These are phyloP conservation scores for Saccharomyces kudriavzevii DNA, from an alignment of 805 yeast genomes.

Conservation along the genomic window DNA sequence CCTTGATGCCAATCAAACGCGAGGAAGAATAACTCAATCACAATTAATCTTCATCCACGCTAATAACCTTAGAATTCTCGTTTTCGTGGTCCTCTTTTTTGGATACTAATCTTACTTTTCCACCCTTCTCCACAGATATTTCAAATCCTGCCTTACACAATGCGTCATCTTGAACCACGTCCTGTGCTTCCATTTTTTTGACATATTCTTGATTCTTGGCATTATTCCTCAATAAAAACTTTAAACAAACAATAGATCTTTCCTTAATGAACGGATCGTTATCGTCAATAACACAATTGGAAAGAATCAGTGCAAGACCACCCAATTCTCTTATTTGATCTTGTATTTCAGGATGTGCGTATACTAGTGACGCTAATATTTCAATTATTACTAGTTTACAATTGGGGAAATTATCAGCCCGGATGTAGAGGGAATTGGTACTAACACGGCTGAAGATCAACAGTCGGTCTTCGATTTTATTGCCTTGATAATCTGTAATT, in stretches of 20 bases:
- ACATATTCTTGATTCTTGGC: slow-evolving; percentile 67
- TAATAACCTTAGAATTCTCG: not conserved
- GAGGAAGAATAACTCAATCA: not conserved
- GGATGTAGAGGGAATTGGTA: slow-evolving; percentile 12
- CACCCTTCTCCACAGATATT: slow-evolving; percentile 55
- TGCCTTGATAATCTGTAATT: slow-evolving; percentile 17
- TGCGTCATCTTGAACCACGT: slow-evolving; percentile 49
- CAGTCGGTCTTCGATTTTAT: slow-evolving; percentile 27
- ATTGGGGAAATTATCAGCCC: slow-evolving; percentile 45
- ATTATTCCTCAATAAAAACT: slow-evolving; percentile 59
- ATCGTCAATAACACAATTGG: slow-evolving; percentile 78
- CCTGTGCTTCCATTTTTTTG: slow-evolving; percentile 65
- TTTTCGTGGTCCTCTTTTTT: slow-evolving; percentile 1
- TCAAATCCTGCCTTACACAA: slow-evolving; percentile 72
- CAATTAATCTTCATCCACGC: not conserved
- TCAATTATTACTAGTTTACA: slow-evolving; percentile 62
- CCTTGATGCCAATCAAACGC: not conserved
- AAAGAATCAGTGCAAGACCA: slow-evolving; percentile 63
- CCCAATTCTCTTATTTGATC: slow-evolving; percentile 57
- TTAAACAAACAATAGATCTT: slow-evolving; percentile 69
- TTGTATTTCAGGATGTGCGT: slow-evolving; percentile 49
- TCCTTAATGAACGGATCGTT: slow-evolving; percentile 87
- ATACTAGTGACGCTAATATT: slow-evolving; percentile 50
- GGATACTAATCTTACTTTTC: slow-evolving; percentile 51
- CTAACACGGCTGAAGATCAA: slow-evolving; percentile 20